Evolutionary conservation across 2,329 filamentous ascomycete genomes (phyloP).

Genomic region (Ambrosiella cleistominuta): DNA sequence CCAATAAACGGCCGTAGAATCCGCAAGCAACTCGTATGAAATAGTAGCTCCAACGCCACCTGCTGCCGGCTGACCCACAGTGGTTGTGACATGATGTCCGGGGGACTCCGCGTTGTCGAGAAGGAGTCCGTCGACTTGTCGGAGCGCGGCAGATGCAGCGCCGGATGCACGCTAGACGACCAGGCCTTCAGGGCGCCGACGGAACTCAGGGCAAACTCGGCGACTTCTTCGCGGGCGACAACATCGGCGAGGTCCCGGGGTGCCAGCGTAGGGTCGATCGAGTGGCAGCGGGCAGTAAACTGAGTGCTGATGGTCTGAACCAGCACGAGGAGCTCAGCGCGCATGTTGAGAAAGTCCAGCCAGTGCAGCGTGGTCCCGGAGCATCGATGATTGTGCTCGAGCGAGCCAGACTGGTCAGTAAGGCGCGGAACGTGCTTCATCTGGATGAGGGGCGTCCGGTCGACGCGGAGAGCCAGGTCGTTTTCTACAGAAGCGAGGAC

Average conservation of each 20-base stretch:
- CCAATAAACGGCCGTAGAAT: conserved; percentile 6
- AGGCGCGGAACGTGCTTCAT: conserved; percentile 8
- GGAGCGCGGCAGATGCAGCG: neutral
- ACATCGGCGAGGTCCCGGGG: neutral
- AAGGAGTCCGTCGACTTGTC: neutral
- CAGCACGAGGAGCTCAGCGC: conserved; percentile 6
- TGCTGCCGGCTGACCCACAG: conserved; percentile 4
- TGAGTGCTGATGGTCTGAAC: neutral
- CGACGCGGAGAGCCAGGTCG: conserved; percentile 4
- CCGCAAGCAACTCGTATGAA: conserved; percentile 1
- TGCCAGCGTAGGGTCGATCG: neutral
- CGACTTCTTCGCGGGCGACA: neutral
- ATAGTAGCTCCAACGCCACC: conserved; percentile 4
- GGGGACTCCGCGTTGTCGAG: neutral
- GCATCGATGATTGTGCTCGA: neutral
- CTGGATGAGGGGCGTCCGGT: conserved; percentile 1
- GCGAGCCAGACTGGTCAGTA: neutral
- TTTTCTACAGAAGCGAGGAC: conserved; percentile 4
- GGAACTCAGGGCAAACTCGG: neutral
- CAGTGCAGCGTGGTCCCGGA: neutral
- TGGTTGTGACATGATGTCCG: neutral
- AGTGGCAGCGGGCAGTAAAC: neutral
- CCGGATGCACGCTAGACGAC: neutral
- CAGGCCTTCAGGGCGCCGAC: neutral
- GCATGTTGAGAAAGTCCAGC: conserved; percentile 9